Evolutionary conservation across 345 rosid genomes (phyloP), one percentile per base, ranked within the genome.

Genomic region (Theobroma cacao): DNA sequence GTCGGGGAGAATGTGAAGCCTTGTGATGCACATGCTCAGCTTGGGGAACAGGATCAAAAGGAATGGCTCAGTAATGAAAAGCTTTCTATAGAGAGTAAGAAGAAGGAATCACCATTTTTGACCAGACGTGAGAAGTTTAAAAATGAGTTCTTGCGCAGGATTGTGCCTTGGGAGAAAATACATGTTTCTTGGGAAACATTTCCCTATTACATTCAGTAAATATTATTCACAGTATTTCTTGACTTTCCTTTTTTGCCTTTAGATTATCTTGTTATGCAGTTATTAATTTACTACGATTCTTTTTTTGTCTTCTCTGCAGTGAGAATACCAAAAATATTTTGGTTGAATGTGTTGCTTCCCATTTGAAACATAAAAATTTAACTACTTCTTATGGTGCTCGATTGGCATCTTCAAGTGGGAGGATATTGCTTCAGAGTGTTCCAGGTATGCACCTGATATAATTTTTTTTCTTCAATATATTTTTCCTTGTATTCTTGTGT

Each of bases 31-130:
- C 98, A 94, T 72, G 90, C 94, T 78, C 87, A 72, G 77, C 89
- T 97, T n/a, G 98, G 92, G 1, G 98, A 91, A 56, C 93, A 88
- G n/a, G 99, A 97, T 78, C 98, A 94, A 78, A 90, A 86, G 86
- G 98, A 97, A 75, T 97, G 99, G 99, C 93, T 97, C 14, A 80
- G 75, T 30, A 97, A 82, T 74, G 98, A 94, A 86, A 94, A 86
- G 85, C 87, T 91, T 50, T 78, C 95, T 0, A 84, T 90, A 60
- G 98, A 94, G 80, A 85, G 83, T 78, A 91, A 89, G 85, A 93
- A 88, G 90, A 90, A 84, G 80, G 95, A 96, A 82, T 89, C 94
- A 5, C 96, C 97, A 11, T 90, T 91, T 50, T 84, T 94, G 76
- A 84, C 81, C 24, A 89, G 92, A 82, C 89, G 82, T 50, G 94